A percentile compares a stretch with the other conserved stretches of the same genome.
These are phyloP conservation scores for Chloris gayana DNA, from an alignment of 176 grass and related monocot genomes.

Conservation along the genomic window DNA sequence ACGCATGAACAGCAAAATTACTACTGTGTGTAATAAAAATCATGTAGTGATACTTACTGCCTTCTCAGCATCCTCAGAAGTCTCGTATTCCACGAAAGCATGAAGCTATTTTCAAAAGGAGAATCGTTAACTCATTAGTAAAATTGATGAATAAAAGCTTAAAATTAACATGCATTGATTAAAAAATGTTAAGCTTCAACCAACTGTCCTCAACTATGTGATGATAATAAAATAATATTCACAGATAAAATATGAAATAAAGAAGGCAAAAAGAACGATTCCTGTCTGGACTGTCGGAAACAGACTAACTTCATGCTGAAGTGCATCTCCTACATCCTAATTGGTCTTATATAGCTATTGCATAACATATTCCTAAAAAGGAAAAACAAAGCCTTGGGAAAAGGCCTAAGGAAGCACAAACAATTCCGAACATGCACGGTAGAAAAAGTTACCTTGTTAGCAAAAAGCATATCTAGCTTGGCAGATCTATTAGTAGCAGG, in stretches of 20 bases:
- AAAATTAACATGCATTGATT: neutral
- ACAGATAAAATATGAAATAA: neutral
- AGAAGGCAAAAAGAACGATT: neutral
- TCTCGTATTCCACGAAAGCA: constrained; percentile 71
- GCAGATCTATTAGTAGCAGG: constrained; percentile 80
- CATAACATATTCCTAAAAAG: neutral
- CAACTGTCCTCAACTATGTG: constrained; percentile 3
- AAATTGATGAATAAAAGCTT: constrained; percentile 22
- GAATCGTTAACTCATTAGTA: constrained; percentile 8
- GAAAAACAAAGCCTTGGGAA: neutral
- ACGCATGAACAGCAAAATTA: neutral
- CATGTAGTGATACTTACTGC: constrained; percentile 51
- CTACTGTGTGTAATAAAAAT: constrained; percentile 30
- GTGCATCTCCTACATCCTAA: neutral
- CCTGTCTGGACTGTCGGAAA: neutral
- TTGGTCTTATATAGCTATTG: neutral
- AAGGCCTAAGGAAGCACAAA: neutral
- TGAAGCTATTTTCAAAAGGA: constrained; percentile 56
- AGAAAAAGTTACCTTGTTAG: constrained; percentile 73
- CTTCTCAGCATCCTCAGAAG: constrained; percentile 63
- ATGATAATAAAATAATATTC: neutral
- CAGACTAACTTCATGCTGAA: neutral
- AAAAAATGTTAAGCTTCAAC: neutral
- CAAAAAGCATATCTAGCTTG: constrained; percentile 96
- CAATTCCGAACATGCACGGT: constrained; percentile 5